A percentile compares a stretch with the other conserved stretches of the same genome.
Conservation (phyloP, 2,329 filamentous ascomycete genomes). For the Myriosclerotinia scirpicola region DNA sequence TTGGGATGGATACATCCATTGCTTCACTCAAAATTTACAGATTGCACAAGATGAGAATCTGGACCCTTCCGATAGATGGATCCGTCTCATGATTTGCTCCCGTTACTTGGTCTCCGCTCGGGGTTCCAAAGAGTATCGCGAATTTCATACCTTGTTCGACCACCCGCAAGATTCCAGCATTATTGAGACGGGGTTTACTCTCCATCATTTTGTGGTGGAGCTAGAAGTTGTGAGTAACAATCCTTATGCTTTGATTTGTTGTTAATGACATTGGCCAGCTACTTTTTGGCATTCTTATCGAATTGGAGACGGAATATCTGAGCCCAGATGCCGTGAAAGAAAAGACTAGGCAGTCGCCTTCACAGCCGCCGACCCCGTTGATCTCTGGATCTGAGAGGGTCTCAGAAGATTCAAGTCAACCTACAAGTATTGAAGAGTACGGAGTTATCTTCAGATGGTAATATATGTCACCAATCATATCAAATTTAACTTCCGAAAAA, state of each 20-base stretch:
- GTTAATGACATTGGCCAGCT: neutral
- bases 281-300: slow-evolving; percentile 10
- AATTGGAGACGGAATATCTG: slow-evolving; percentile 15
- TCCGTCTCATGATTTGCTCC: slow-evolving; percentile 19
- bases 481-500: neutral
- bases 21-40: slow-evolving; percentile 14
- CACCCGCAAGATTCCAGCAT: neutral
- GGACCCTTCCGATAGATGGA: slow-evolving; percentile 6
- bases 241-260: neutral
- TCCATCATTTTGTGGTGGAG: slow-evolving; percentile 18
- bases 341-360: neutral
- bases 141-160: neutral
- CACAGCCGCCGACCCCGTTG: neutral
- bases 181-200: slow-evolving; percentile 3
- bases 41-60: slow-evolving; percentile 2
- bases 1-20: slow-evolving; percentile 9
- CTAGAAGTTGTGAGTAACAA: slow-evolving; percentile 10
- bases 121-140: neutral
- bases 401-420: neutral
- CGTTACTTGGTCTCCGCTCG: slow-evolving; percentile 17
- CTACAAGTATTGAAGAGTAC: neutral
- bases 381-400: neutral
- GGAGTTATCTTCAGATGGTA: slow-evolving; percentile 18
- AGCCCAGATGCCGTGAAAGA: neutral
- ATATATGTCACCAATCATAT: neutral